phyloP scores from a whole-genome alignment of 2,329 filamentous ascomycete species.

The Akanthomyces muscarius region DNA sequence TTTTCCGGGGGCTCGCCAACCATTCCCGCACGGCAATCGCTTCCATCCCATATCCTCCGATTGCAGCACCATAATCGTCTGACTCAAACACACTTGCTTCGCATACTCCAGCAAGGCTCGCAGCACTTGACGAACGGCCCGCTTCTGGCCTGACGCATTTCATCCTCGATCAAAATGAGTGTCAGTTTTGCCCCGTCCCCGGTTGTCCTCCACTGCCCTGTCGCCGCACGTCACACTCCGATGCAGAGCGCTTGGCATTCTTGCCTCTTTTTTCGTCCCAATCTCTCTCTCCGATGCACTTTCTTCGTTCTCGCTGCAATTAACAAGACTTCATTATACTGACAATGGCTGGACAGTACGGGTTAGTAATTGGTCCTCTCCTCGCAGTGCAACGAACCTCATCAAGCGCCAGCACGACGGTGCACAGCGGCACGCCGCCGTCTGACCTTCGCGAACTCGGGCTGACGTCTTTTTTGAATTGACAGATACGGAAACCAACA shows the following conservation, averaged over 20 bases:
- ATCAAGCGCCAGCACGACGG: conserved; percentile 2
- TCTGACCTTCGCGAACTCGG: not conserved
- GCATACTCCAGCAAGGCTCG: not conserved
- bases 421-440: not conserved
- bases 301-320: not conserved
- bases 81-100: conserved; percentile 1
- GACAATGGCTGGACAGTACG: conserved; percentile 44
- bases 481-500: conserved; percentile 48
- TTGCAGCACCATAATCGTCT: not conserved
- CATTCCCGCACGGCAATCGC: not conserved
- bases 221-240: not conserved
- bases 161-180: conserved; percentile 26
- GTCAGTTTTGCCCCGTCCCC: conserved; percentile 26
- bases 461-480: not conserved
- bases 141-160: conserved; percentile 2
- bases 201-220: conserved; percentile 15
- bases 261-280: conserved; percentile 19
- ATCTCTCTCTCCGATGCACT: conserved; percentile 20
- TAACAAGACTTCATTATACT: conserved; percentile 20
- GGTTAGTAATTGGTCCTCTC: conserved; percentile 39
- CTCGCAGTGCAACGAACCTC: not conserved
- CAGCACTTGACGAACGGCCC: conserved; percentile 10
- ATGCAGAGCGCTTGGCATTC: not conserved
- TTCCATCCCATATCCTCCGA: not conserved
- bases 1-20: not conserved